These are phyloP conservation scores for Colletotrichum spinosum DNA, from an alignment of 2,329 filamentous ascomycete species.

Conservation along the genomic window DNA sequence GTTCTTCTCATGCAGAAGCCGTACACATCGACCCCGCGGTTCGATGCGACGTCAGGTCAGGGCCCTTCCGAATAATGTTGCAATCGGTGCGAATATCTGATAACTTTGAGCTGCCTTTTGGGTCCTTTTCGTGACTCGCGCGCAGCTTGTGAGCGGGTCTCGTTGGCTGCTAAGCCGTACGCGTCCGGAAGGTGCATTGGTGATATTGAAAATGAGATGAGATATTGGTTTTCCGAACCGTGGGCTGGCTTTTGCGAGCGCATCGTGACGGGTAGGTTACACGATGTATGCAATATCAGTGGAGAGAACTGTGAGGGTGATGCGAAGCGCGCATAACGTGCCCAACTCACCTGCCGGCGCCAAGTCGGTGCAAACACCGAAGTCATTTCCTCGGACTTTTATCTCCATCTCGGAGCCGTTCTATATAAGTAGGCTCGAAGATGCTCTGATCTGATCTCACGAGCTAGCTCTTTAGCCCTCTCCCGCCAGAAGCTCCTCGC, in stretches of 20 bases:
- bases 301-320: conserved; percentile 17
- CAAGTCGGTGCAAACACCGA: not conserved
- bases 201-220: conserved; percentile 23
- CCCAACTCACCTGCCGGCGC: not conserved
- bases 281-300: conserved; percentile 16
- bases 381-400: not conserved
- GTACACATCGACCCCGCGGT: conserved; percentile 23
- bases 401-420: conserved; percentile 14
- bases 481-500: not conserved
- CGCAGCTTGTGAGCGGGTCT: conserved; percentile 2
- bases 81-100: conserved; percentile 14
- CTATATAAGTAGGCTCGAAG: too few species aligned
- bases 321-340: not conserved
- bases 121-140: conserved; percentile 28
- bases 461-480: conserved; percentile 4
- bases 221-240: conserved; percentile 4
- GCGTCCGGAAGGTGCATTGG: conserved; percentile 12
- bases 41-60: conserved; percentile 24
- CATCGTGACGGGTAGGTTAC: conserved; percentile 17
- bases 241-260: not conserved
- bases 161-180: not conserved
- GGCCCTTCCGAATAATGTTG: conserved; percentile 9
- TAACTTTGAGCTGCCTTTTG: conserved; percentile 15
- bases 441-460: not conserved
- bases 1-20: not conserved